phyloP scores from a whole-genome alignment of 495 filamentous ascomycete species.

The Lasiosphaeriaceae sp. region DNA sequence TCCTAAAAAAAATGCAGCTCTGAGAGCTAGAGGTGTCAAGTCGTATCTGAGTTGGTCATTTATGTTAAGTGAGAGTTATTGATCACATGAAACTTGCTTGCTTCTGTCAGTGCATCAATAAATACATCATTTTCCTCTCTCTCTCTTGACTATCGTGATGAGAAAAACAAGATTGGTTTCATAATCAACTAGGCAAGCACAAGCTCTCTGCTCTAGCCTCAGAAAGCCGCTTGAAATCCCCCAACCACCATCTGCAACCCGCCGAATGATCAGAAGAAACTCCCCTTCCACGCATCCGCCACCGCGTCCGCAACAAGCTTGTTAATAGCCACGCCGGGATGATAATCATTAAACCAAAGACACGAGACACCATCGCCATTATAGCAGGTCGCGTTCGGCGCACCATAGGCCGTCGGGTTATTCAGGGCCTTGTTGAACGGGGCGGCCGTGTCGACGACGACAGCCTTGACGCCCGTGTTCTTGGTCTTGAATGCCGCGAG shows the following conservation, averaged over 20 bases:
- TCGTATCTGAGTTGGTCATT: too few relatives aligned
- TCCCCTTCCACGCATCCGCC: conserved; percentile 33
- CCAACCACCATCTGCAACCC: not conserved
- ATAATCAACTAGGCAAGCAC: too few relatives aligned
- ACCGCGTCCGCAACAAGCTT: conserved; percentile 36
- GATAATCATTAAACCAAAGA: conserved; percentile 46
- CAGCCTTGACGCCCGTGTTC: conserved; percentile 26
- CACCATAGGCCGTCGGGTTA: conserved; percentile 40
- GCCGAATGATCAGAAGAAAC: conserved; percentile 15
- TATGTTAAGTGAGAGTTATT: too few relatives aligned
- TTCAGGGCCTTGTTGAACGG: conserved; percentile 39
- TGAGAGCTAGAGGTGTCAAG: too few relatives aligned
- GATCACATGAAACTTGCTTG: too few relatives aligned
- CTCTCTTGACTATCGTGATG: too few relatives aligned
- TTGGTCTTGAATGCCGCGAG: conserved; percentile 23
- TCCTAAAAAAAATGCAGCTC: too few relatives aligned
- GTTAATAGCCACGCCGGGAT: conserved; percentile 40
- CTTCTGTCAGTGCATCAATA: too few relatives aligned
- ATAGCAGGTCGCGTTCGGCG: conserved; percentile 39
- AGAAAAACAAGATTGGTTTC: too few relatives aligned
- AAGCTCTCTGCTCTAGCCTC: too few relatives aligned
- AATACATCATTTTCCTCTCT: too few relatives aligned
- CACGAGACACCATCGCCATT: conserved; percentile 41
- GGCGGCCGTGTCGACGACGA: conserved; percentile 36
- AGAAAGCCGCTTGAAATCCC: too few relatives aligned